A percentile compares a stretch with the other conserved stretches of the same genome.
Evolutionary conservation across 2,329 filamentous ascomycete species (phyloP).

Genomic region (Fusarium falciforme): DNA sequence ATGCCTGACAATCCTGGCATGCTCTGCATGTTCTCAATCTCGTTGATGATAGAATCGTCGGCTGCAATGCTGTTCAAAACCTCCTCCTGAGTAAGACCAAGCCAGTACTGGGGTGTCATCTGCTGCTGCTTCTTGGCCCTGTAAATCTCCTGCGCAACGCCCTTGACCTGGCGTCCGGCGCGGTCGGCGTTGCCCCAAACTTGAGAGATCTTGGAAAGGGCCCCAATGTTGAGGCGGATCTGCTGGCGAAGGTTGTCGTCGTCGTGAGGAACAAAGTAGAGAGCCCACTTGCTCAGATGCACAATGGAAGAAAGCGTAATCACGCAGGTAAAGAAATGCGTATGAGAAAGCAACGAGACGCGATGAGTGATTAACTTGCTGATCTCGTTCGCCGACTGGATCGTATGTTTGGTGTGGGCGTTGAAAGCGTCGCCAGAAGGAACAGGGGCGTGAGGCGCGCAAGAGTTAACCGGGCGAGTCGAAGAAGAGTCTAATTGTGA

Average conservation of each 20-base stretch:
- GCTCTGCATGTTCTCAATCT: slow-evolving; percentile 59
- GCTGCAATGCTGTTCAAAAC: slow-evolving; percentile 66
- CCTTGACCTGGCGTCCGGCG: slow-evolving; percentile 79
- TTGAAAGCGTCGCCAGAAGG: slow-evolving; percentile 65
- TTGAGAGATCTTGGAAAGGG: slow-evolving; percentile 73
- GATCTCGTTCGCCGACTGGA: slow-evolving; percentile 82
- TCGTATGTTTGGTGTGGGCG: slow-evolving; percentile 81
- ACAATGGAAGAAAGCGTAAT: slow-evolving; percentile 83
- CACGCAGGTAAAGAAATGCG: slow-evolving; percentile 85
- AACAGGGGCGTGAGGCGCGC: slow-evolving; percentile 69
- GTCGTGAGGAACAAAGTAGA: slow-evolving; percentile 69
- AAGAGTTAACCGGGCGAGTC: slow-evolving; percentile 70
- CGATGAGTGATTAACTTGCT: slow-evolving; percentile 80
- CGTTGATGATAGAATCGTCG: slow-evolving; percentile 69
- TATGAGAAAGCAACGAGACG: slow-evolving; percentile 77
- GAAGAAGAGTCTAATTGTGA: slow-evolving; percentile 77
- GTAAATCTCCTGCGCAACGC: slow-evolving; percentile 82
- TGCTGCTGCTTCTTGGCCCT: slow-evolving; percentile 67
- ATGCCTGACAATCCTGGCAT: slow-evolving; percentile 29
- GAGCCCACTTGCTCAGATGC: slow-evolving; percentile 82
- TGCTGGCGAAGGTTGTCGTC: slow-evolving; percentile 78
- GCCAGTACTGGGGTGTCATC: slow-evolving; percentile 65
- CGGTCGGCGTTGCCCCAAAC: slow-evolving; percentile 80
- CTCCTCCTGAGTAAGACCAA: slow-evolving; percentile 65
- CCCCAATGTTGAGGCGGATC: slow-evolving; percentile 82